These are phyloP conservation scores for Sindora glabra DNA, from an alignment of 306 rosid genomes.

Conservation along the genomic window DNA sequence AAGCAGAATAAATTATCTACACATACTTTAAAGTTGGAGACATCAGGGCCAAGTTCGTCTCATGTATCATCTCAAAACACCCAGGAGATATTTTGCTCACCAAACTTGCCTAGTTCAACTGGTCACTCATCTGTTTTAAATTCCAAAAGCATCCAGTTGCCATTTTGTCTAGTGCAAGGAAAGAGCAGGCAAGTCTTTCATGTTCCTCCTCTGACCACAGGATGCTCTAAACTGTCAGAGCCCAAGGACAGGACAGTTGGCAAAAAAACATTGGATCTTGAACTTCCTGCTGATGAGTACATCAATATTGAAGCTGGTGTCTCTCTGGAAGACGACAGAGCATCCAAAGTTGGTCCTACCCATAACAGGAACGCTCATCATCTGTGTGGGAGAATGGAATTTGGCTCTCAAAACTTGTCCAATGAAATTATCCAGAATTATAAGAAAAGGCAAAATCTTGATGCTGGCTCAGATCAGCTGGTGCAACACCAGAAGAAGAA, in stretches of 20 bases:
- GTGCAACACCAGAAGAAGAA: conserved; percentile 13
- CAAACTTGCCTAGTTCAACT: conserved; percentile 31
- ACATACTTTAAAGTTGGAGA: conserved; percentile 23
- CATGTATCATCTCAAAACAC: conserved; percentile 17
- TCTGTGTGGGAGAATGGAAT: not conserved
- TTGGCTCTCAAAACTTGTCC: conserved; percentile 3
- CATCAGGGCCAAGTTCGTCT: conserved; percentile 36
- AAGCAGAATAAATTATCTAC: conserved; percentile 33
- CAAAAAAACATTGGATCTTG: conserved; percentile 65
- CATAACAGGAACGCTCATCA: conserved; percentile 9
- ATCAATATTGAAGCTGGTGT: conserved; percentile 45
- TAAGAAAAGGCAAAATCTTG: conserved; percentile 4
- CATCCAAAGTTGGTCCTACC: conserved; percentile 16
- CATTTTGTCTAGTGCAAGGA: conserved; percentile 29
- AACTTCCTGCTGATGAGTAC: conserved; percentile 70
- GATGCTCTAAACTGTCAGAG: conserved; percentile 16
- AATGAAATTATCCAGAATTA: conserved; percentile 9
- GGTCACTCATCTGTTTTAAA: conserved; percentile 27
- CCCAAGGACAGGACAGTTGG: conserved; percentile 43
- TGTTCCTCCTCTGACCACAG: conserved; percentile 23
- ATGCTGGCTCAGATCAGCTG: conserved; percentile 1
- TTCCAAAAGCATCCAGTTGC: conserved; percentile 21
- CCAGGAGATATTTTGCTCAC: conserved; percentile 20
- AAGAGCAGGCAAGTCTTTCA: conserved; percentile 22
- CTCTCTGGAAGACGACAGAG: conserved; percentile 22